These are phyloP conservation scores for Linnemannia exigua DNA, from an alignment of 192 early-diverging fungal genomes.

Conservation along the genomic window DNA sequence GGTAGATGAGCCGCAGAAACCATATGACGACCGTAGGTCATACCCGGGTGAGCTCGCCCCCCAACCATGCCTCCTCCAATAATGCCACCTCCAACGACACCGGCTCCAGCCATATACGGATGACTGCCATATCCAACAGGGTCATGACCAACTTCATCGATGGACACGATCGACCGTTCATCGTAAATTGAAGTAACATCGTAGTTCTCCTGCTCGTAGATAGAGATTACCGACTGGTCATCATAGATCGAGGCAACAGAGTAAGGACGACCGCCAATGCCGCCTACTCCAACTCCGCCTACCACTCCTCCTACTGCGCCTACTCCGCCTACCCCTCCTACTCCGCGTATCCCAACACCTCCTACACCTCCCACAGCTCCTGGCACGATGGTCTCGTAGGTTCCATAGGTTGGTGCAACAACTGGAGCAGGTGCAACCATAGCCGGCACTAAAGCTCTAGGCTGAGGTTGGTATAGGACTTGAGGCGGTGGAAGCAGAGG, in stretches of 20 bases:
- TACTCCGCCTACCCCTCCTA: not conserved
- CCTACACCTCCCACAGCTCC: not conserved
- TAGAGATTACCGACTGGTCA: conserved; percentile 15
- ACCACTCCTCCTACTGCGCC: not conserved
- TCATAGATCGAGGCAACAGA: conserved; percentile 42
- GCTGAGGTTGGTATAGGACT: conserved; percentile 16
- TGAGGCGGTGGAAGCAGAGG: not conserved
- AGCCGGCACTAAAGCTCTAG: conserved; percentile 6
- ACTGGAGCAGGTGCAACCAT: conserved; percentile 21
- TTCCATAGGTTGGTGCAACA: conserved; percentile 19
- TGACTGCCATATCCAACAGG: not conserved
- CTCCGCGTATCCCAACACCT: not conserved
- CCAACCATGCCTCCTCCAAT: conserved; percentile 8
- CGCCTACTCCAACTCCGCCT: not conserved
- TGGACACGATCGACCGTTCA: conserved; percentile 24
- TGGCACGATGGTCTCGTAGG: conserved; percentile 44
- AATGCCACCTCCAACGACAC: not conserved
- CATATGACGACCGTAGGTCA: conserved; percentile 15
- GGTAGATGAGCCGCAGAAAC: conserved; percentile 26
- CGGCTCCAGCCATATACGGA: not conserved
- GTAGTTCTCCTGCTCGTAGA: conserved; percentile 16
- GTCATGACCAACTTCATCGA: conserved; percentile 6
- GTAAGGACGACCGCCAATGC: not conserved
- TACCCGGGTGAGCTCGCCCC: conserved; percentile 21
- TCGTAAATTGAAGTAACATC: conserved; percentile 32